A percentile compares a stretch with the other conserved stretches of the same genome.
phyloP scores from a whole-genome alignment of 2,329 filamentous ascomycete genomes.

The Aureobasidium sp. region DNA sequence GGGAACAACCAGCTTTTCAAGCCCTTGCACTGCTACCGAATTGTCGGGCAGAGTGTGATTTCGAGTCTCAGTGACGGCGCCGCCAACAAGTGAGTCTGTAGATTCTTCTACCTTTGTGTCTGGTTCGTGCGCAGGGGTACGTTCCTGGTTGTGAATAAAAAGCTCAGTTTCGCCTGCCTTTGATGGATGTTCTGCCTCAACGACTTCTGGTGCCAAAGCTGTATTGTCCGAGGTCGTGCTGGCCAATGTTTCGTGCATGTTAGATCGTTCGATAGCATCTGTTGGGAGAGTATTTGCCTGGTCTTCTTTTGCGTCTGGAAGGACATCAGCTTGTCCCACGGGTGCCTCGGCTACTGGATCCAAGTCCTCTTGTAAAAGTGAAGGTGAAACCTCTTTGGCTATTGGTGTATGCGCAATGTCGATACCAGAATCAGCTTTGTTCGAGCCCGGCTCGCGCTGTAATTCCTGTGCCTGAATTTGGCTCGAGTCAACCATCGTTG shows the following conservation, averaged over 20 bases:
- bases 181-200: background rate
- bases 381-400: background rate
- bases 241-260: background rate
- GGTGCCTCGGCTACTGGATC: background rate
- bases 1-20: background rate
- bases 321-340: background rate
- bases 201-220: background rate
- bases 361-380: background rate
- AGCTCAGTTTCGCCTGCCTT: background rate
- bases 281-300: background rate
- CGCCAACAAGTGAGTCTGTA: background rate
- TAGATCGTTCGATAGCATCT: background rate
- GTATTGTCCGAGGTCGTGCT: background rate
- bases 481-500: background rate
- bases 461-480: background rate
- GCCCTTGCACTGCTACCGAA: background rate
- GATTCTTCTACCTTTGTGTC: background rate
- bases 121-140: background rate
- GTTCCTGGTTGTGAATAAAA: slow-evolving; percentile 10
- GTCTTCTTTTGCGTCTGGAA: background rate
- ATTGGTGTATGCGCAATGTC: background rate
- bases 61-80: background rate
- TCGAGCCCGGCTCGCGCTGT: background rate
- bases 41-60: background rate
- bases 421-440: slow-evolving; percentile 9